Conservation (phyloP, 257 asterid species). For the Mitragyna speciosa region DNA sequence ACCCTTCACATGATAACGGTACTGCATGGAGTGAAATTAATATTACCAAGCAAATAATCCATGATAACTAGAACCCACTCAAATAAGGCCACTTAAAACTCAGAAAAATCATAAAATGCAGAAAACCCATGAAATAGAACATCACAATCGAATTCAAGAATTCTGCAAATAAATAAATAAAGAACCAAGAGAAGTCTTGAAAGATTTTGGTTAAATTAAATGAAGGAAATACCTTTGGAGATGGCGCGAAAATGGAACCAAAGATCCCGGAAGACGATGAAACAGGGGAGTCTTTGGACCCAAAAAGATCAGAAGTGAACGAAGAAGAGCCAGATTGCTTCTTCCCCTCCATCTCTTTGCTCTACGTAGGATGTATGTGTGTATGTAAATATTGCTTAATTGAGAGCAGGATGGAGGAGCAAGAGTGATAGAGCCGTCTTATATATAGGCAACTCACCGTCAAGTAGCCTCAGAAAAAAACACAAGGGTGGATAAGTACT, state of each 20-base stretch:
- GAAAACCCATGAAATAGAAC: neutral
- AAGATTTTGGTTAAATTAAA: neutral
- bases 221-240: conserved; percentile 47
- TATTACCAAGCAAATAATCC: neutral
- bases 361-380: neutral
- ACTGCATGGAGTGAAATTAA: conserved; percentile 13
- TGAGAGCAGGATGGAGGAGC: conserved; percentile 14
- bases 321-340: conserved; percentile 71
- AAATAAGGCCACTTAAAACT: neutral
- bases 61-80: neutral
- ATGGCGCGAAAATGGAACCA: conserved; percentile 64
- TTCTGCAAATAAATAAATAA: neutral
- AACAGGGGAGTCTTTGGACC: conserved; percentile 52
- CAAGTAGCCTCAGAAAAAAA: conserved; percentile 43
- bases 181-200: conserved; percentile 6
- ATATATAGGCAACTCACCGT: conserved; percentile 59
- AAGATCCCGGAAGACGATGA: conserved; percentile 59
- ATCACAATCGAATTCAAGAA: conserved; percentile 8
- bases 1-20: neutral
- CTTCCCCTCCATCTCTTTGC: conserved; percentile 54
- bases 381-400: neutral
- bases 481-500: conserved; percentile 35
- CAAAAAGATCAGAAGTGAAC: conserved; percentile 85
- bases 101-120: conserved; percentile 10
- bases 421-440: conserved; percentile 13